Conservation (phyloP, 2,329 filamentous ascomycete species). For the Fusarium subglutinans region DNA sequence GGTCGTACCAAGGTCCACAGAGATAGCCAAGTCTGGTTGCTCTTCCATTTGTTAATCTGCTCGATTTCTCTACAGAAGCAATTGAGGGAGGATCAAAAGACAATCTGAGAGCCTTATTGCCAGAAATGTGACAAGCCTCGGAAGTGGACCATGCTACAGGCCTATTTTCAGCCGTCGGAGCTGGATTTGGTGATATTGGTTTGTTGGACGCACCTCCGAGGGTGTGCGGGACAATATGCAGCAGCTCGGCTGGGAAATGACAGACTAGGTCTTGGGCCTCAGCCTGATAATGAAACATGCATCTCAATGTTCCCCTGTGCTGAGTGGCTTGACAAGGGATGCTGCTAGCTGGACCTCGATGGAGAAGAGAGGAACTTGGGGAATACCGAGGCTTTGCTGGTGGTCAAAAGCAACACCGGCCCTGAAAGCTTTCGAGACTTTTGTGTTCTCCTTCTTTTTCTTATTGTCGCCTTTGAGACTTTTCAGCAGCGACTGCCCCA, state of each 20-base stretch:
- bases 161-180: background rate
- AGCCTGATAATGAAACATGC: slow-evolving; percentile 6
- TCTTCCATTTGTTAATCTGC: slow-evolving; percentile 23
- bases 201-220: background rate
- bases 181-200: background rate
- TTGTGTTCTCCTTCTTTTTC: background rate
- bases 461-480: background rate
- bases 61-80: background rate
- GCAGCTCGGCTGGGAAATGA: background rate
- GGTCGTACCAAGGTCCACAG: slow-evolving; percentile 57
- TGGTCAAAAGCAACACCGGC: background rate
- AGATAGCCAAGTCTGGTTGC: slow-evolving; percentile 52
- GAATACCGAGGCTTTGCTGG: background rate
- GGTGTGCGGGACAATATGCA: background rate
- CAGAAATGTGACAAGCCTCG: background rate
- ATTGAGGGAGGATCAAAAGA: background rate
- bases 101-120: background rate
- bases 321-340: slow-evolving; percentile 21
- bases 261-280: background rate
- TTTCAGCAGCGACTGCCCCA: background rate
- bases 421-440: background rate
- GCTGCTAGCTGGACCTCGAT: background rate
- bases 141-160: background rate
- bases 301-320: background rate
- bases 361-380: background rate